A percentile compares a stretch with the other conserved stretches of the same genome.
These are phyloP conservation scores for Acer saccharum DNA, from an alignment of 345 rosid species.

Conservation along the genomic window DNA sequence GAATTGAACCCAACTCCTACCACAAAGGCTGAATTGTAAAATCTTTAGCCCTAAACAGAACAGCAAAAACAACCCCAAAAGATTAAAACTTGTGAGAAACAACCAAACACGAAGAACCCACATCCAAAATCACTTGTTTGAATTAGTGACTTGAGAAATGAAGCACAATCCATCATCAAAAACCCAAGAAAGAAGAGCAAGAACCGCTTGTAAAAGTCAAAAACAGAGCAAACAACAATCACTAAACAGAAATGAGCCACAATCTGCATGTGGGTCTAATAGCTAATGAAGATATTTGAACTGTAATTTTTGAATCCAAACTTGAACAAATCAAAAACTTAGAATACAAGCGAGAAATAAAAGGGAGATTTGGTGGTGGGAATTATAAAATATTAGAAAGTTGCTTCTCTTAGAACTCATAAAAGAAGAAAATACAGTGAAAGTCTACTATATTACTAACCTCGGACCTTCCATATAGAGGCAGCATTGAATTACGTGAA, in stretches of 20 bases:
- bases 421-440: too few species aligned
- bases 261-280: constrained; percentile 31
- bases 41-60: constrained; percentile 40
- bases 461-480: too few species aligned
- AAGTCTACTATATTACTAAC: too few species aligned
- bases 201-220: constrained; percentile 31
- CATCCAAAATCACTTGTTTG: constrained; percentile 34
- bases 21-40: constrained; percentile 31
- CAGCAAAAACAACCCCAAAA: constrained; percentile 41
- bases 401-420: too few species aligned
- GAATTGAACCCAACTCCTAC: constrained; percentile 29
- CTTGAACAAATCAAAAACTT: too few species aligned
- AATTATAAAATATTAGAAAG: too few species aligned
- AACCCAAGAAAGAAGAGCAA: constrained; percentile 17
- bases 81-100: constrained; percentile 37
- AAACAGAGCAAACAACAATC: constrained; percentile 36
- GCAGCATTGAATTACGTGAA: too few species aligned
- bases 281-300: neutral
- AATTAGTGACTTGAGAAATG: constrained; percentile 37
- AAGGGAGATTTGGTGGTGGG: too few species aligned
- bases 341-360: too few species aligned
- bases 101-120: constrained; percentile 44
- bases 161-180: constrained; percentile 43
- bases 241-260: constrained; percentile 27
- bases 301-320: too few species aligned